Conservation (phyloP, 768 basidiomycete species). For the Termitomyces sp. region DNA sequence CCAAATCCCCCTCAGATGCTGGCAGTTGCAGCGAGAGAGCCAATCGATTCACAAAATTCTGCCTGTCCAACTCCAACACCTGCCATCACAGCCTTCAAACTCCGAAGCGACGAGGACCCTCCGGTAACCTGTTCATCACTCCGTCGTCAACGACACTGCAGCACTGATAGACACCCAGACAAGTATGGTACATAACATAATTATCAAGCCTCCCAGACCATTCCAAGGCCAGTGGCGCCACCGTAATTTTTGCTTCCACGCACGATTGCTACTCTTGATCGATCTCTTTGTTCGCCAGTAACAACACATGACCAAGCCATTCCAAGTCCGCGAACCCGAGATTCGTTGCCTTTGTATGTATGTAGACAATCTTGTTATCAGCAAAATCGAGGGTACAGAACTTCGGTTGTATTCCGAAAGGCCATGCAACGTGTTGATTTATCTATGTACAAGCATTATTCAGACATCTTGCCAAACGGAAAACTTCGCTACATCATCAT, state of each 20-base stretch:
- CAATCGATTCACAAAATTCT: conserved; percentile 15
- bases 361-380: conserved; percentile 7
- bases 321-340: conserved; percentile 15
- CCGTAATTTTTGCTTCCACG: background rate
- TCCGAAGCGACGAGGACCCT: conserved; percentile 17
- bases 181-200: no score
- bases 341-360: background rate
- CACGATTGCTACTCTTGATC: background rate
- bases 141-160: conserved; percentile 11
- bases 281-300: conserved; percentile 4
- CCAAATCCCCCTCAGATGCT: background rate
- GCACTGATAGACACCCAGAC: background rate
- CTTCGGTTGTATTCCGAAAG: background rate
- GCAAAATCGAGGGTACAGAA: conserved; percentile 7
- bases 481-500: background rate
- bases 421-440: background rate
- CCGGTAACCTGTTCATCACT: conserved; percentile 9
- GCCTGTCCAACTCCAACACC: conserved; percentile 16
- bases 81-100: conserved; percentile 26
- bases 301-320: conserved; percentile 9
- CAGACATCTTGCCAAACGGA: background rate
- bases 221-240: no score
- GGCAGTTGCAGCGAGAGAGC: conserved; percentile 3
- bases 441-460: background rate
- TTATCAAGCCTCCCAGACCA: no score